Evolutionary conservation across 2,329 filamentous ascomycete species (phyloP).

Genomic region (Colletotrichum sp.): DNA sequence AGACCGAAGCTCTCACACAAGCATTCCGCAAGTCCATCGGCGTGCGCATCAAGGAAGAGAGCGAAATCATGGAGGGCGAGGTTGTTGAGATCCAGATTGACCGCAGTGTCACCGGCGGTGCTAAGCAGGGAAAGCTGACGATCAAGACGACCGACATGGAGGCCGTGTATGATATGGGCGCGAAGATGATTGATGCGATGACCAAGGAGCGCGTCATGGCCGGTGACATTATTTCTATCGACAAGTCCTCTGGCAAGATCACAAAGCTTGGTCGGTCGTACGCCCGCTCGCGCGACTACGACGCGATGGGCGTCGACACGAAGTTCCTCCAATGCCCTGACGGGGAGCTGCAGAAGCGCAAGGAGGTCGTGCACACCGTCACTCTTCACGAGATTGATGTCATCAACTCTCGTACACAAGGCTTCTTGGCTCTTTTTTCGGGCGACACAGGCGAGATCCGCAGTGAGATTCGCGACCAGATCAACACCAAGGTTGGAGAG

Average conservation of each 20-base stretch:
- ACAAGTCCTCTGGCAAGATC: slow-evolving; percentile 98
- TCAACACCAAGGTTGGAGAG: slow-evolving; percentile 98
- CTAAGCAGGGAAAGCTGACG: slow-evolving; percentile 98
- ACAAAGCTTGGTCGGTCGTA: slow-evolving; percentile 96
- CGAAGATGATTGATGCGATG: slow-evolving; percentile 99
- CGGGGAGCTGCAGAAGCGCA: slow-evolving; percentile 95
- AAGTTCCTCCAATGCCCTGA: slow-evolving; percentile 98
- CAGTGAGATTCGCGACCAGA: slow-evolving; percentile 96
- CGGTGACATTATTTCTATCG: slow-evolving; percentile 96
- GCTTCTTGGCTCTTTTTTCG: slow-evolving; percentile 95
- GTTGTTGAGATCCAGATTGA: slow-evolving; percentile 99
- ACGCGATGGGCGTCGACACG: slow-evolving; percentile 97
- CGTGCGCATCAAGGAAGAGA: slow-evolving; percentile 98
- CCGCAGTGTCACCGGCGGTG: slow-evolving; percentile 91
- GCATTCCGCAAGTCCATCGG: slow-evolving; percentile 99
- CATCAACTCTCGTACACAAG: slow-evolving; percentile 98
- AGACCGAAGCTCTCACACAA: slow-evolving; percentile 96
- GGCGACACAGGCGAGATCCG: slow-evolving; percentile 98
- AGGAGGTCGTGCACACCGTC: slow-evolving; percentile 96
- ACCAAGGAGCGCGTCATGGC: slow-evolving; percentile 99
- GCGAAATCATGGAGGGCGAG: slow-evolving; percentile 98
- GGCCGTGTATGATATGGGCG: slow-evolving; percentile 98
- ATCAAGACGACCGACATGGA: slow-evolving; percentile 99
- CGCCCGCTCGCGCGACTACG: slow-evolving; percentile 94
- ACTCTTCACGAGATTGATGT: slow-evolving; percentile 98